Base-by-base conservation (phyloP, 2,329 filamentous ascomycete species). In the Orbilia javanica region DNA sequence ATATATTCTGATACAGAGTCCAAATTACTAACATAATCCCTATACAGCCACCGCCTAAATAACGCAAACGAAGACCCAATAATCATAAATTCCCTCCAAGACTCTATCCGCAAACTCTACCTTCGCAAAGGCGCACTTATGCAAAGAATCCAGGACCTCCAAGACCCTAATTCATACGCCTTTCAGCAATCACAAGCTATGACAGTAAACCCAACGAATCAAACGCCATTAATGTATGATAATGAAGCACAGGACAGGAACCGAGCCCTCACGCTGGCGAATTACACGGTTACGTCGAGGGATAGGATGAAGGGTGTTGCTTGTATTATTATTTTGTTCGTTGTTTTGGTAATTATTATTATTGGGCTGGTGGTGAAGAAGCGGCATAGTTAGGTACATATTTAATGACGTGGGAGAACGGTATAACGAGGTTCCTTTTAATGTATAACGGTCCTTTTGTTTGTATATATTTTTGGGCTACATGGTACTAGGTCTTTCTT, bases 171-270 rank as follows among this genome's bases (percentile, higher is more conserved):
- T 27, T 57, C 72, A 10, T 57, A 60, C n/a, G 72, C 72, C 1
- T 76, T 65, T 27, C 39, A 57, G 5, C 72, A 74, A 42, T 67
- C 70, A n/a, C 70, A 74, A 31, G 62, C 70, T 1, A 74, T 74
- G 62, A 67, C 63, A 2, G 62, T 22, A 20, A 31, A 42, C 7
- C 31, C 36, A 8, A 42, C 27, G 7, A 18, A 65, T 13, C 55
- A 73, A 18, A 55, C 50, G 18, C 53, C 52, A 13, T 46, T 68
- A 10, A 63, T 55, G 42, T 53, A 74, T 42, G 52, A 46, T 13
- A 42, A 11, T 20, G 50, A 44, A 31, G n/a, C 60, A 25, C 39
- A 46, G 7, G 25, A 22, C 4, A 27, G 15, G 7, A 20, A 63
- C 46, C 13, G 29, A 6, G 34, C 22, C 3, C 22, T 27, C 20